These are phyloP conservation scores for Voacanga thouarsii DNA, from an alignment of 257 asterid genomes.

Conservation along the genomic window DNA sequence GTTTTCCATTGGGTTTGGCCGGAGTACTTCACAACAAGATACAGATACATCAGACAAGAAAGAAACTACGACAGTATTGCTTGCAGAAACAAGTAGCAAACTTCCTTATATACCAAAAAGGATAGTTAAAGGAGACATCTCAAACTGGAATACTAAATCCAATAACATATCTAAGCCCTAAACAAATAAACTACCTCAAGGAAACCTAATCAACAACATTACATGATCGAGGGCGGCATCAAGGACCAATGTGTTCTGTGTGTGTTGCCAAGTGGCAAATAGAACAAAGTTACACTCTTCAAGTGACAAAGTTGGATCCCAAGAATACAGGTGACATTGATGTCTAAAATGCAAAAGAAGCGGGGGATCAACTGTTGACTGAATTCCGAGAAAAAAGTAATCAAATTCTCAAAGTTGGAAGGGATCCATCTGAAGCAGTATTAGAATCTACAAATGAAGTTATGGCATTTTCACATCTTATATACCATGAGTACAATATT, in stretches of 20 bases:
- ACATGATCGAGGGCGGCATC: background rate
- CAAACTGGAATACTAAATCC: background rate
- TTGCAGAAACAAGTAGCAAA: background rate
- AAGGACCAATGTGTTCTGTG: background rate
- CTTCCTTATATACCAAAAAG: background rate
- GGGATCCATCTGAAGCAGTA: background rate
- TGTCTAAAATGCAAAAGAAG: too few relatives aligned
- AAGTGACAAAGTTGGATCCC: background rate
- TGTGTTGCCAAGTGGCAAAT: background rate
- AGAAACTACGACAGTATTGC: background rate
- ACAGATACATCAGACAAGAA: background rate
- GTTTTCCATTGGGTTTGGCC: background rate
- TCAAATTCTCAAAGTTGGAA: background rate
- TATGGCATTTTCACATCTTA: background rate
- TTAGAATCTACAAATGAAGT: background rate
- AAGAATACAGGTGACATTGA: background rate
- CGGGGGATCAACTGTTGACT: background rate
- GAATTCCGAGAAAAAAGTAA: background rate
- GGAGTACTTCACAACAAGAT: background rate
- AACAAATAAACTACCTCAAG: background rate
- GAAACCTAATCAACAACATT: background rate
- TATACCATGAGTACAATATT: background rate
- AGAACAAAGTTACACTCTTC: background rate
- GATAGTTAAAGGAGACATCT: background rate
- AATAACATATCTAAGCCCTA: background rate